phyloP scores from a whole-genome alignment of 768 basidiomycete genomes.

The Tephrocybe sp. region DNA sequence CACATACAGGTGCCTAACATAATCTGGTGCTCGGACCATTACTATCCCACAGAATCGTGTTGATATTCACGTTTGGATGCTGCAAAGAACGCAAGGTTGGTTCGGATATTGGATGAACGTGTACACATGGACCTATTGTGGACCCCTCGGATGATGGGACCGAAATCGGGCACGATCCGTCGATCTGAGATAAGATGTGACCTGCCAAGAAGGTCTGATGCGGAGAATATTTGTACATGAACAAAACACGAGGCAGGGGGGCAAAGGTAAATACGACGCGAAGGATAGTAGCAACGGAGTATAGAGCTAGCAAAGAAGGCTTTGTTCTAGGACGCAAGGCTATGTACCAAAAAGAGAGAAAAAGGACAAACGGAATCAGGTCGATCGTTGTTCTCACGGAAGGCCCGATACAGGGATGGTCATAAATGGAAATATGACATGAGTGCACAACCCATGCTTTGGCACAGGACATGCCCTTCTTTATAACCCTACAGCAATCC shows the following conservation, averaged over 20 bases:
- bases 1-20: background rate
- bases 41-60: no score
- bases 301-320: background rate
- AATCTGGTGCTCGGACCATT: no score
- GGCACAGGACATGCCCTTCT: conserved; percentile 24
- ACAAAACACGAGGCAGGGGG: conserved; percentile 8
- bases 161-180: conserved; percentile 21
- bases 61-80: background rate
- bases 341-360: conserved; percentile 11
- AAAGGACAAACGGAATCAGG: background rate
- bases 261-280: background rate
- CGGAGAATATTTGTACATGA: conserved; percentile 2
- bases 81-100: no score
- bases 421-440: conserved; percentile 36
- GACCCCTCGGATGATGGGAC: conserved; percentile 15
- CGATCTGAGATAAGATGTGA: conserved; percentile 33
- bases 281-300: background rate
- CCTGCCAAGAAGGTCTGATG: conserved; percentile 22
- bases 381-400: conserved; percentile 19
- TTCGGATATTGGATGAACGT: background rate
- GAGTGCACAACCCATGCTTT: conserved; percentile 27
- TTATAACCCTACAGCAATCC: conserved; percentile 18
- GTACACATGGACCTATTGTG: conserved; percentile 3
- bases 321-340: background rate
- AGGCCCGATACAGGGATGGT: conserved; percentile 22